Percentiles rank a stretch among this genome's conserved stretches.
Conservation (phyloP, 225 moss, liverwort and hornwort species). For the Takakia lepidozioides region DNA sequence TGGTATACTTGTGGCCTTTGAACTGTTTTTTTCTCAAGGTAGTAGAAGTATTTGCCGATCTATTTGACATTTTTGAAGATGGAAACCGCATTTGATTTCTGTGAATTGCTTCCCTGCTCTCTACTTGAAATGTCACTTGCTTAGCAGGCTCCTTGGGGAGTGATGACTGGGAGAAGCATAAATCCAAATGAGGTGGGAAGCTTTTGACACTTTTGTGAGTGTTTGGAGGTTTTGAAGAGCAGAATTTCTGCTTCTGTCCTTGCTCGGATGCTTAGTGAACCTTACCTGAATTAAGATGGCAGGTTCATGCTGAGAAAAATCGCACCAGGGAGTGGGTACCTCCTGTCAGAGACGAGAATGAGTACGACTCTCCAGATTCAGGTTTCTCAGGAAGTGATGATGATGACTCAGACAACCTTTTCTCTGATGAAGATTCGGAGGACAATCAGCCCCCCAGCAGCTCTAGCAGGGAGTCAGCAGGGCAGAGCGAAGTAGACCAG, state of each 20-base stretch:
- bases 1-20: slow-evolving; percentile 15
- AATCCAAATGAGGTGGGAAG: too few relatives aligned
- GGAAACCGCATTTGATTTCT: too few relatives aligned
- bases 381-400: slow-evolving; percentile 59
- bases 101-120: too few relatives aligned
- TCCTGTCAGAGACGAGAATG: slow-evolving; percentile 27
- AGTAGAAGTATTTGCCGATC: too few relatives aligned
- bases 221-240: background rate
- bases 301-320: slow-evolving; percentile 28
- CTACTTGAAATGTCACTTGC: too few relatives aligned
- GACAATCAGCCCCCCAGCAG: slow-evolving; percentile 34
- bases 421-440: slow-evolving; percentile 47
- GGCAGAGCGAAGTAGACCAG: slow-evolving; percentile 55
- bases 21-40: too few relatives aligned
- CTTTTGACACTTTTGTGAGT: background rate
- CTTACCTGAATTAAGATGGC: slow-evolving; percentile 12
- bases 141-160: too few relatives aligned
- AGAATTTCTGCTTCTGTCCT: too few relatives aligned
- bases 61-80: too few relatives aligned
- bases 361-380: slow-evolving; percentile 42
- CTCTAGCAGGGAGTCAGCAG: slow-evolving; percentile 44
- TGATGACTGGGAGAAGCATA: background rate
- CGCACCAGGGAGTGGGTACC: slow-evolving; percentile 24
- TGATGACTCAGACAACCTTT: slow-evolving; percentile 45
- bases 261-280: too few relatives aligned